These are phyloP conservation scores for Dendrobium nobile DNA, from an alignment of 106 monocot species.

Conservation along the genomic window DNA sequence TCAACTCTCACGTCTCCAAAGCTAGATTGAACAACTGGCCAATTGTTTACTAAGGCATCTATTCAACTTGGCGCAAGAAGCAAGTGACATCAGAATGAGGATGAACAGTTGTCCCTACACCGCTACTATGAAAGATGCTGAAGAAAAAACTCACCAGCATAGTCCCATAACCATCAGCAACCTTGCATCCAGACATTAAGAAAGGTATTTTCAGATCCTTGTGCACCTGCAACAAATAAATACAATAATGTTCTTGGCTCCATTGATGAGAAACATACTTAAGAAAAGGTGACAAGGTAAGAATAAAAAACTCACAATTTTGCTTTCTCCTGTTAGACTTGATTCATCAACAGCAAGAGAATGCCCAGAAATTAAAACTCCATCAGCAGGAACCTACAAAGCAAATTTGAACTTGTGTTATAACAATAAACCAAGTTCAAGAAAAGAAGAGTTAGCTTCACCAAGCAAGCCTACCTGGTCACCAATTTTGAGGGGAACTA, in stretches of 20 bases:
- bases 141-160: slow-evolving; percentile 64
- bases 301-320: slow-evolving; percentile 49
- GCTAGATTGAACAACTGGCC: background rate
- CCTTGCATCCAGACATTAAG: slow-evolving; percentile 98
- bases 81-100: background rate
- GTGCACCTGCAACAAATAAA: slow-evolving; percentile 39
- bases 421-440: background rate
- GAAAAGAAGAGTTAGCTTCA: background rate
- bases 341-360: slow-evolving; percentile 94
- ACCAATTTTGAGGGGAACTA: slow-evolving; percentile 73
- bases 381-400: slow-evolving; percentile 85
- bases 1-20: background rate
- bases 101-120: background rate
- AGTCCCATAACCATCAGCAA: slow-evolving; percentile 94
- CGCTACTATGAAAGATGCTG: background rate
- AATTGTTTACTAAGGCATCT: background rate
- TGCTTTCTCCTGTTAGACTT: slow-evolving; percentile 96
- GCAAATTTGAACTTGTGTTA: slow-evolving; percentile 6
- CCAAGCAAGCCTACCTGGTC: slow-evolving; percentile 53
- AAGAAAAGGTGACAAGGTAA: background rate
- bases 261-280: background rate
- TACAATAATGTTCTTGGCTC: background rate
- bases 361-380: slow-evolving; percentile 66
- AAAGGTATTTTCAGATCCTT: slow-evolving; percentile 85
- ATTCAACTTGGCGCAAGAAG: background rate